Percentiles rank a stretch among this genome's conserved stretches.
Conservation (phyloP, 2,329 filamentous ascomycete genomes). For the Curvularia sp. region DNA sequence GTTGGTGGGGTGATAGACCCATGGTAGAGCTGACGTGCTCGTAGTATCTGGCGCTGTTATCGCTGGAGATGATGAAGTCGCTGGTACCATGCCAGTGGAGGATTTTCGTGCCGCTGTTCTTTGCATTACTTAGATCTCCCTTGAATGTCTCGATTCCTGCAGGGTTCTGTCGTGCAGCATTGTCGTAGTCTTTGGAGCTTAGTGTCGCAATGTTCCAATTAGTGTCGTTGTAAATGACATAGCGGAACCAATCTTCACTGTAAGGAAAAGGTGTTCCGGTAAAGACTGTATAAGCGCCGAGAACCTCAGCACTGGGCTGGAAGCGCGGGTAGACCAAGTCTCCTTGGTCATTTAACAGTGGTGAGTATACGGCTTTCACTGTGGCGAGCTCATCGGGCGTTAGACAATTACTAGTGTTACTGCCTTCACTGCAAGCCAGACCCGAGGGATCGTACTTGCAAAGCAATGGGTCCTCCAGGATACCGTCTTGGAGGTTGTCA, state of each 20-base stretch:
- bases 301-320: slow-evolving; percentile 57
- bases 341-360: slow-evolving; percentile 54
- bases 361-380: slow-evolving; percentile 54
- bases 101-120: slow-evolving; percentile 55
- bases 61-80: slow-evolving; percentile 55
- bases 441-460: slow-evolving; percentile 55
- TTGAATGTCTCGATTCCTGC: slow-evolving; percentile 52
- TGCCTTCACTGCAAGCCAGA: slow-evolving; percentile 45
- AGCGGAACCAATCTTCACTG: slow-evolving; percentile 58
- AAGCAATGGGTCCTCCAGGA: slow-evolving; percentile 57
- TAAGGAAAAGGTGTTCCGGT: slow-evolving; percentile 54
- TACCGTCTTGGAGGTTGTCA: slow-evolving; percentile 59
- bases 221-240: slow-evolving; percentile 58
- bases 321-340: slow-evolving; percentile 60
- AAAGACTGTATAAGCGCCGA: slow-evolving; percentile 50
- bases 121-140: slow-evolving; percentile 50
- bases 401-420: slow-evolving; percentile 53
- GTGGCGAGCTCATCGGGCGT: slow-evolving; percentile 54
- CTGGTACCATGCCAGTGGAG: slow-evolving; percentile 57
- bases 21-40: slow-evolving; percentile 57
- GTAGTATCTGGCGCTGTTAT: slow-evolving; percentile 59
- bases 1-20: slow-evolving; percentile 38
- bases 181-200: slow-evolving; percentile 52
- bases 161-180: slow-evolving; percentile 48
- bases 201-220: slow-evolving; percentile 53